Conservation (phyloP, 306 rosid genomes). For the Parietaria judaica region DNA sequence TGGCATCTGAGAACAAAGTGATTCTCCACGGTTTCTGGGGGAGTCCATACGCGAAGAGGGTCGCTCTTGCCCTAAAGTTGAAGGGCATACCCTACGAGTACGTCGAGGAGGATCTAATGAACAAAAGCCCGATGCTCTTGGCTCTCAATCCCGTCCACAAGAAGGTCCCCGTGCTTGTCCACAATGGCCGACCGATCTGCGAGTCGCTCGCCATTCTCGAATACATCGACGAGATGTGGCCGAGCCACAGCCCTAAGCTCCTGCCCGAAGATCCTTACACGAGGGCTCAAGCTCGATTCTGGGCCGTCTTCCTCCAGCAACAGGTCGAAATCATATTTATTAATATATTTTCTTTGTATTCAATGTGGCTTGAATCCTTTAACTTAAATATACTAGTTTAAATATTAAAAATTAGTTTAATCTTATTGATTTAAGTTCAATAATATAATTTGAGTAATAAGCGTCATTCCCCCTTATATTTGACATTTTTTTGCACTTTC, state of each 20-base stretch:
- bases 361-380: not conserved
- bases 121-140: constrained; percentile 18
- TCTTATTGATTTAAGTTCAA: no score
- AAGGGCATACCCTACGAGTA: constrained; percentile 21
- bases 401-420: no score
- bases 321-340: not conserved
- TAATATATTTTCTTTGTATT: not conserved
- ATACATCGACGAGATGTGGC: constrained; percentile 25
- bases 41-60: constrained; percentile 15
- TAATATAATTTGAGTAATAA: no score
- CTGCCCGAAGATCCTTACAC: constrained; percentile 14
- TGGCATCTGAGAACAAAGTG: constrained; percentile 17
- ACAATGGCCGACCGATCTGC: constrained; percentile 19
- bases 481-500: no score
- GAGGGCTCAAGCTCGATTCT: constrained; percentile 18
- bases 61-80: constrained; percentile 15
- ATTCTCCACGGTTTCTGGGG: constrained; percentile 17
- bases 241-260: constrained; percentile 10
- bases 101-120: constrained; percentile 25
- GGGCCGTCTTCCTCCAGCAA: constrained; percentile 6
- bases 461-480: no score
- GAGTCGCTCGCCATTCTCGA: constrained; percentile 24
- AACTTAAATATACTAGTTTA: no score
- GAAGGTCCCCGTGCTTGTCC: constrained; percentile 28
- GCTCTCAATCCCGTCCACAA: constrained; percentile 15